Conservation (phyloP, 2,329 filamentous ascomycete genomes). For the Aspergillus oerlinghausenensis region DNA sequence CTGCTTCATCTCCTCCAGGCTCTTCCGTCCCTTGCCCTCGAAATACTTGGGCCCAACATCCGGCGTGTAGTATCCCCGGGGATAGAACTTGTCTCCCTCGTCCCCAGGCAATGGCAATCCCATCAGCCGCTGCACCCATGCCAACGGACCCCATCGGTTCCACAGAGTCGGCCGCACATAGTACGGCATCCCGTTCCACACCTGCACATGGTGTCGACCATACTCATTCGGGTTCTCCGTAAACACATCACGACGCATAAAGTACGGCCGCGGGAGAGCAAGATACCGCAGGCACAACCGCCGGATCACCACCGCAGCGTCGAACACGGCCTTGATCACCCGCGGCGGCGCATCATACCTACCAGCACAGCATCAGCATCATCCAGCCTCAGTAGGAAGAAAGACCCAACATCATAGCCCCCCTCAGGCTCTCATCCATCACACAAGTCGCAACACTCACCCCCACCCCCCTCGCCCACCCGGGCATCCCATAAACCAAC, state of each 20-base stretch:
- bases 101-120: constrained; percentile 49
- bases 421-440: constrained; percentile 60
- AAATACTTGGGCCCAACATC: constrained; percentile 60
- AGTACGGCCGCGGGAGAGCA: constrained; percentile 52
- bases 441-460: constrained; percentile 53
- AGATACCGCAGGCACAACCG: constrained; percentile 56
- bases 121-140: constrained; percentile 45
- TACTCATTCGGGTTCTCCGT: constrained; percentile 49
- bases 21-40: constrained; percentile 45
- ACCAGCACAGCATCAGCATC: background rate
- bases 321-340: constrained; percentile 31
- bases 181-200: constrained; percentile 61
- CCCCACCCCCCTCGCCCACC: constrained; percentile 44
- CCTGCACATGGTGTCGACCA: constrained; percentile 47
- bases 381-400: background rate
- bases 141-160: constrained; percentile 59
- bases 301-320: constrained; percentile 50
- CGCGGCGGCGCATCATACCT: constrained; percentile 12
- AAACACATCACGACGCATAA: constrained; percentile 35
- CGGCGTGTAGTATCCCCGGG: constrained; percentile 46
- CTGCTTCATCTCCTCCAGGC: constrained; percentile 28
- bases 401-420: constrained; percentile 57
- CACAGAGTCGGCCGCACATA: constrained; percentile 58
- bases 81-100: constrained; percentile 43
- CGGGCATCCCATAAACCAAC: constrained; percentile 54